Evolutionary conservation across 345 rosid genomes (phyloP), one percentile per base, ranked within the genome.

Genomic region (Camelina hispida): DNA sequence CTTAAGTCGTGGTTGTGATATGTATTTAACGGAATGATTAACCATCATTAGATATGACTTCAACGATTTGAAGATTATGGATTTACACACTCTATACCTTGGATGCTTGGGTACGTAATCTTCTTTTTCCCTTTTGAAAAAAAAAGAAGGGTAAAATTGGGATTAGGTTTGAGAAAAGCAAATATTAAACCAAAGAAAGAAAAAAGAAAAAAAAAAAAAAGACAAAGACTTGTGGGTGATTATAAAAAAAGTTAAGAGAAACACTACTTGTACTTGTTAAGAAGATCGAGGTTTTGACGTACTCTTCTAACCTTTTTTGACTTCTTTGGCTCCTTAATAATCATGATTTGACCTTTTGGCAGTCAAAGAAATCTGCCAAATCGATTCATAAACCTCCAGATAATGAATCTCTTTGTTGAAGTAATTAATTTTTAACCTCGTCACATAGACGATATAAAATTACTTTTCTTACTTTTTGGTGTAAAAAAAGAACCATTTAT

Each of bases 311-410:
- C 46, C 69, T 66, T 73, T 65, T 51, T 77, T 75, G 71, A 80
- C 79, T 78, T 75, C 28, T 4, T 81, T 38, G 74, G 75, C 62
- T 79, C 78, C 81, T 43, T 62, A 40, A 57, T 52, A 66, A 77
- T 79, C 77, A 84, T 83, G 71, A 37, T 62, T 80, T 84, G 81
- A 83, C 80, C 52, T 55, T 59, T 65, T 55, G 25, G 42, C 79
- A 73, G 82, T 87, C 87, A 85, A 83, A 66, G 10, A 62, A 76
- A 59, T 71, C 83, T 35, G 75, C 84, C 80, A 51, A 18, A 66
- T 35, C 57, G 42, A 48, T 73, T 61, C 64, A 35, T 66, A 51
- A 48, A 43, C 38, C 22, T 42, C 32, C 67, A 13, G 9, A 58
- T 34, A 10, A 64, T 17, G 14, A 50, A 5, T 52, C 48, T 6